Evolutionary conservation across 257 asterid species (phyloP), one percentile per base, ranked within the genome.

Genomic region (Solanum pinnatisectum): DNA sequence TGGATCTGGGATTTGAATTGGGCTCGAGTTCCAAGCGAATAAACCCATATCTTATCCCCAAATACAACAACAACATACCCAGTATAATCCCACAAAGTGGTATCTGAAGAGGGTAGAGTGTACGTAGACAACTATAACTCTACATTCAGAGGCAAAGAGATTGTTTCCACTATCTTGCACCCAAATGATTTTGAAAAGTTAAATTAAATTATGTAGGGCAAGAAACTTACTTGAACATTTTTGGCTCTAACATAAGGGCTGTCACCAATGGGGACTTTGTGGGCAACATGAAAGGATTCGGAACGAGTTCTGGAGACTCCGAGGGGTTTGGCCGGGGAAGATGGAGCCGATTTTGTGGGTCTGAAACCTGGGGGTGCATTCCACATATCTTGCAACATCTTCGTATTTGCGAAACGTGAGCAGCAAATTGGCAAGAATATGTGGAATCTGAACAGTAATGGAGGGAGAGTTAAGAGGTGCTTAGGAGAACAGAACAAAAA

Each of bases 241-340:
- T 97, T 97, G 87, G 99, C 99, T 10, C 96, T 92, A 87, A 96
- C 99, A 68, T 97, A 97, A 63, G 98, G 99, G 35, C 94, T 86
- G 88, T 97, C 99, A 2, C 99, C 99, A n/a, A 92, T 91, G 1
- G 99, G 99, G 89, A 97, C 98, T 91, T 97, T 95, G 95, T 94
- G 95, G 83, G 98, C 86, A 25, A 92, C 89, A 16, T 95, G 98
- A 90, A 95, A 95, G 40, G 98, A 90, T 10, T 95, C 98, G 0
- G 98, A 95, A 5, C 94, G 95, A 25, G 98, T 96, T 89, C 99
- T 89, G 10, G 94, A 89, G 36, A 95, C 89, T 6, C 94, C 98
- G 0, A 94, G 94, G 23, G 98, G 98, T 94, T 96, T 96, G 1
- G 98, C 99, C 0, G 99, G 98, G 0, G 99, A 97, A 12, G 96